Percentiles rank a stretch among this genome's conserved stretches.
phyloP scores from a whole-genome alignment of 345 rosid species.

The Adansonia digitata region DNA sequence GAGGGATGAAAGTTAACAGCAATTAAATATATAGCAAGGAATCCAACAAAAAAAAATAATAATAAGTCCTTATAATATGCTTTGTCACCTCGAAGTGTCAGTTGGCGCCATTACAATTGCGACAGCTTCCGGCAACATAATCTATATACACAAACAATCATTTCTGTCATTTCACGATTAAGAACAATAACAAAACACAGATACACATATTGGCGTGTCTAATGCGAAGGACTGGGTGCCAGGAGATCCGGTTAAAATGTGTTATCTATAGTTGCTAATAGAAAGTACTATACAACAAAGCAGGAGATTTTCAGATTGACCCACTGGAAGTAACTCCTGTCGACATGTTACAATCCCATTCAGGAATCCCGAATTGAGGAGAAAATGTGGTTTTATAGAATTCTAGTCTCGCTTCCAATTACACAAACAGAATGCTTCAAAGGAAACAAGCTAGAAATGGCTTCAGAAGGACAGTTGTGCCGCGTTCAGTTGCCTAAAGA shows the following conservation, averaged over 20 bases:
- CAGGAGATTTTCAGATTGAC: neutral
- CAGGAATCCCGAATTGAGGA: neutral
- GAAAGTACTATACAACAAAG: neutral
- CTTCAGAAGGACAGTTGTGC: neutral
- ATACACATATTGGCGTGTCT: neutral
- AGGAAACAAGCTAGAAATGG: neutral
- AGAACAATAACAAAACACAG: neutral
- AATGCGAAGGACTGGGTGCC: neutral
- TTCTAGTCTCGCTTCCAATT: neutral
- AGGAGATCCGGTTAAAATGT: neutral
- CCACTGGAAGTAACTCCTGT: neutral
- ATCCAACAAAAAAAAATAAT: neutral
- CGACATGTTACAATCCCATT: neutral
- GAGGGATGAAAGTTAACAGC: neutral
- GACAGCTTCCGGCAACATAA: conserved; percentile 92
- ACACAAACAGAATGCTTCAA: neutral
- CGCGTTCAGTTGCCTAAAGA: neutral
- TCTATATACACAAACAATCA: conserved; percentile 34
- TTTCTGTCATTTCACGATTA: neutral
- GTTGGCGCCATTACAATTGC: conserved; percentile 96
- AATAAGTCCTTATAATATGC: neutral
- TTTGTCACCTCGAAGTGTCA: conserved; percentile 62
- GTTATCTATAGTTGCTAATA: neutral
- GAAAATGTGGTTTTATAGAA: neutral
- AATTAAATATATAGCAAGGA: neutral